Base-by-base conservation (phyloP, 257 asterid genomes). In the Sherardia arvensis region DNA sequence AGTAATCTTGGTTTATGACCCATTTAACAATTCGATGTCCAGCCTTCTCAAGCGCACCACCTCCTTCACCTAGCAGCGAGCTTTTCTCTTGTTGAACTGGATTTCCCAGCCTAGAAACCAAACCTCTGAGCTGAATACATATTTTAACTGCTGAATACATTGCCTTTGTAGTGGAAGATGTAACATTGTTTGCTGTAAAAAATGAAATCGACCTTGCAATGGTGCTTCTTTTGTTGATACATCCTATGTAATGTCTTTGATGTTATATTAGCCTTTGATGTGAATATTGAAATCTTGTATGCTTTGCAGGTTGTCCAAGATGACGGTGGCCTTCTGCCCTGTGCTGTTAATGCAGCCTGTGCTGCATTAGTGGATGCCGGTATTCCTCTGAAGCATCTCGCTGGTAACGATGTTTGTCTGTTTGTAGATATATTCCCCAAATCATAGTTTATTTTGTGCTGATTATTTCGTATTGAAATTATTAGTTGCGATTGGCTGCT, bases 251-350 rank as follows among this genome's bases (percentile, higher is more conserved):
- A 38, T 38, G 47, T 38, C 34, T 30, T 30, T 6, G 3, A 6
- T 30, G 3, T 30, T 3, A 6, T 6, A 30, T 30, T 30, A n/a
- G n/a, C n/a, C n/a, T n/a, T n/a, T n/a, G 4, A 10, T 10, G 17
- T 56, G 10, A 56, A 28, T 29, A 38, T 18, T 32, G 47, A 30
- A 30, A 30, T 57, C 21, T 30, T n/a, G 7, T 32, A 23, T 53
- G 21, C 64, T 4, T 69, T 76, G 74, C 88, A 88, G 96, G 98
- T 86, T 75, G 86, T 85, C 71, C 88, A 86, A 6, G 98, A 91
- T 69, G 98, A 88, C 85, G 98, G 98, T 69, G 90, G 96, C 51
- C 97, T 92, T 78, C 88, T 92, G 49, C 93, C 96, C 11, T 92
- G 97, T 81, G 99, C 97, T 53, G 80, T 89, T 66, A 92, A 92